Evolutionary conservation across 2,329 filamentous ascomycete species (phyloP), one percentile per base, ranked within the genome.

Genomic region (Pestalotiopsis fici): DNA sequence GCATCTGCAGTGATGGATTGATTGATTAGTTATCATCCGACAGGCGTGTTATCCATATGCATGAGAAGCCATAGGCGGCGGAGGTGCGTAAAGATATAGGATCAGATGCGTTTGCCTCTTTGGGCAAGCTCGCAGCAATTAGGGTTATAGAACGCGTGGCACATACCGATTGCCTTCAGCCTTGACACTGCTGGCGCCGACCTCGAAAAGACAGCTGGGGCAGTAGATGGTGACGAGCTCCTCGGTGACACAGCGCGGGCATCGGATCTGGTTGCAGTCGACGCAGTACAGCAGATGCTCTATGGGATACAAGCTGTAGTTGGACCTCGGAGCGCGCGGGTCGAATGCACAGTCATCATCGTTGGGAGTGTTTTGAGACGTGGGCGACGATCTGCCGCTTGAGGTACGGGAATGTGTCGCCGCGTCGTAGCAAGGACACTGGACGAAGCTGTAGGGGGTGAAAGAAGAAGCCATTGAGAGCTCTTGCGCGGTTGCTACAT

Each of bases 201-300:
- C 95, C 80, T 99, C 96, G 75, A 99, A 98, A 67, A 99, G 82
- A 78, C 96, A 99, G 78, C 90, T 95, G 4, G 96, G 96, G 75
- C 96, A 99, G 80, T 93, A 99, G 86, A 94, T 98, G 65, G 93
- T 96, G 60, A 97, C 90, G 66, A 97, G 94, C 81, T 99, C 96
- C 77, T 99, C 96, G 60, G 91, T 88, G 65, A 97, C 93, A 76
- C 96, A 99, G 81, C 94, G 87, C 5, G 94, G 93, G 78, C 96
- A 99, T 72, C 96, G 92, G 69, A 98, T 97, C 80, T 97, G 92
- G 78, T 97, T 94, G 79, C 96, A 99, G 78, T 98, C 96, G 77
- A 97, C 95, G 83, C 96, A 99, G 83, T 97, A 99, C 54, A 98
- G 87, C 28, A 99, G 88, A 77, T 98, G 91, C 76, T 98, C 95